Evolutionary conservation across 306 rosid species (phyloP).

Genomic region (Ceratonia siliqua): DNA sequence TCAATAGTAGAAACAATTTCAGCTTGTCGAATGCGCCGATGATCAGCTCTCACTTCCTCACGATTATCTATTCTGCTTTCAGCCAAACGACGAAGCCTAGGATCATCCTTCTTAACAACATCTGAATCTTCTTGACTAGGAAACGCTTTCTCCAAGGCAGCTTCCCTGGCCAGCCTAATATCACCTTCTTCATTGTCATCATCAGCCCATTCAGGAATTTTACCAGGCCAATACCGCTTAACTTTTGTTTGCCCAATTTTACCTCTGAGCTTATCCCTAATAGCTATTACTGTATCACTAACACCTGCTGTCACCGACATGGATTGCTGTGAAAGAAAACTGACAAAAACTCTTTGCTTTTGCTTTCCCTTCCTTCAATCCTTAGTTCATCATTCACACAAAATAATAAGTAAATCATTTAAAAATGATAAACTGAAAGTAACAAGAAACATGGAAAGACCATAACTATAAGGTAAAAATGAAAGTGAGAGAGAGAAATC

Average conservation of each 20-base stretch:
- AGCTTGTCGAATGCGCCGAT: conserved; percentile 84
- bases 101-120: conserved; percentile 64
- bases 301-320: conserved; percentile 98
- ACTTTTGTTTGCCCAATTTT: conserved; percentile 91
- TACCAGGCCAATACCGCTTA: conserved; percentile 91
- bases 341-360: background rate
- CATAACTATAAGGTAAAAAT: no score
- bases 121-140: conserved; percentile 58
- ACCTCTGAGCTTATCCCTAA: conserved; percentile 92
- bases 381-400: conserved; percentile 2
- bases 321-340: conserved; percentile 14
- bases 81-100: conserved; percentile 74
- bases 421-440: no score
- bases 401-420: background rate
- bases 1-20: conserved; percentile 83
- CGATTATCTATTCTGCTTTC: conserved; percentile 76
- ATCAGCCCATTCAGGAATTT: conserved; percentile 91
- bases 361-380: conserved; percentile 21
- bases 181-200: conserved; percentile 71
- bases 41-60: conserved; percentile 88
- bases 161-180: conserved; percentile 54
- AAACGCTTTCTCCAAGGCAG: conserved; percentile 69
- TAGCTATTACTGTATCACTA: conserved; percentile 74
- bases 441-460: no score
- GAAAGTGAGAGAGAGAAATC: no score